These are phyloP conservation scores for Cnidoscolus chayamansa DNA, from an alignment of 441 rosid genomes.

Conservation along the genomic window DNA sequence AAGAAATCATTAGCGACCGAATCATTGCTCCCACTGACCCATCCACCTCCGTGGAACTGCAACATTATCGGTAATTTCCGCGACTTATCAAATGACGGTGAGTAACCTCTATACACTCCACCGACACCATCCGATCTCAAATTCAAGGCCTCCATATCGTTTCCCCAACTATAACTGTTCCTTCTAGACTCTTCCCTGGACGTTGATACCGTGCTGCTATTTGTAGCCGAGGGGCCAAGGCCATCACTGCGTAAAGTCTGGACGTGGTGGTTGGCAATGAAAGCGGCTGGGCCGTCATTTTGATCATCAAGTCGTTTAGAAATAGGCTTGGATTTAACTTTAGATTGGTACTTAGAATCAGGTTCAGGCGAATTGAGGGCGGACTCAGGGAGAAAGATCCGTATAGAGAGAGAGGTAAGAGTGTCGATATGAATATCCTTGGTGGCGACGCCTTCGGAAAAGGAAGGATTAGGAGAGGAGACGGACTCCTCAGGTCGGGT, in stretches of 20 bases:
- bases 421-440: conserved; percentile 95
- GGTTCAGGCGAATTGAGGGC: conserved; percentile 59
- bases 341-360: conserved; percentile 27
- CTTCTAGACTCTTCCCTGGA: conserved; percentile 43
- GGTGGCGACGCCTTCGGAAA: conserved; percentile 92
- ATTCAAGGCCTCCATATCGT: conserved; percentile 36
- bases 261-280: conserved; percentile 4
- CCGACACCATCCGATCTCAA: conserved; percentile 41
- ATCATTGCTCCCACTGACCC: conserved; percentile 76
- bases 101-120: conserved; percentile 24
- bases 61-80: conserved; percentile 69
- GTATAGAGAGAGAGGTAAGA: conserved; percentile 63
- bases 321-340: conserved; percentile 22
- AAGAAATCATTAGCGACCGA: conserved; percentile 39
- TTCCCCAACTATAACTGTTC: conserved; percentile 48
- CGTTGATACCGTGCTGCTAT: background rate
- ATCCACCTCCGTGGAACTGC: conserved; percentile 95
- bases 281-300: background rate
- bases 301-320: conserved; percentile 23
- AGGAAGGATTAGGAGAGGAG: conserved; percentile 69
- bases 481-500: conserved; percentile 84
- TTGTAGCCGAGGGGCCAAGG: conserved; percentile 18
- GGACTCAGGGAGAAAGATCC: conserved; percentile 87
- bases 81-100: conserved; percentile 41
- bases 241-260: conserved; percentile 30